These are phyloP conservation scores for Leucoagaricus sp. DNA, from an alignment of 1,284 basidiomycete species.

Conservation along the genomic window DNA sequence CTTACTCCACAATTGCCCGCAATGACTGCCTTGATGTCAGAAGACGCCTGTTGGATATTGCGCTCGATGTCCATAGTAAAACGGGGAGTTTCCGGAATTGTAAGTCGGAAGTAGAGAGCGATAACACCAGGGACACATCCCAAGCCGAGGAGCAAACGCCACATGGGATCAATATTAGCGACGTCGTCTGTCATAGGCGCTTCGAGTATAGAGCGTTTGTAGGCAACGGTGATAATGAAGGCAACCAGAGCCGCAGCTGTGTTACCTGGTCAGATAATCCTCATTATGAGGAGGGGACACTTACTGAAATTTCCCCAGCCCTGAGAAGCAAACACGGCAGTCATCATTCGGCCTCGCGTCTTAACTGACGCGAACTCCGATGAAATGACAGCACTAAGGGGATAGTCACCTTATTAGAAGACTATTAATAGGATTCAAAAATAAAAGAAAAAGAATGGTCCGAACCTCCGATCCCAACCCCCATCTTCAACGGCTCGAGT, in stretches of 20 bases:
- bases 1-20: slow-evolving; percentile 36
- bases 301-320: slow-evolving; percentile 71
- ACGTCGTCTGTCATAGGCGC: slow-evolving; percentile 44
- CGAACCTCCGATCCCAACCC: too few relatives aligned
- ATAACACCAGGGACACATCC: slow-evolving; percentile 67
- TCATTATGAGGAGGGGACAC: slow-evolving; percentile 17
- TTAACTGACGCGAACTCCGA: slow-evolving; percentile 79
- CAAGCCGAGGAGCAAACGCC: slow-evolving; percentile 73
- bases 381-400: slow-evolving; percentile 64
- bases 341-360: slow-evolving; percentile 75
- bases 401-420: too few relatives aligned
- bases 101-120: slow-evolving; percentile 78
- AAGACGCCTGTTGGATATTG: slow-evolving; percentile 72
- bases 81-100: slow-evolving; percentile 78
- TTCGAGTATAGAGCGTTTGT: slow-evolving; percentile 65
- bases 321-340: slow-evolving; percentile 67
- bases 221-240: slow-evolving; percentile 67
- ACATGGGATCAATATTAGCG: slow-evolving; percentile 58
- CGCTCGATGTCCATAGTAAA: slow-evolving; percentile 92
- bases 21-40: slow-evolving; percentile 69
- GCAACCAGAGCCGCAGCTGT: slow-evolving; percentile 68
- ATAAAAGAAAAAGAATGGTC: too few relatives aligned
- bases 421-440: too few relatives aligned
- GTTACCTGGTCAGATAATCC: background rate
- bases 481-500: too few relatives aligned